Conservation (phyloP, 1,139 yeast genomes). For the Yamadazyma jaroonii region DNA sequence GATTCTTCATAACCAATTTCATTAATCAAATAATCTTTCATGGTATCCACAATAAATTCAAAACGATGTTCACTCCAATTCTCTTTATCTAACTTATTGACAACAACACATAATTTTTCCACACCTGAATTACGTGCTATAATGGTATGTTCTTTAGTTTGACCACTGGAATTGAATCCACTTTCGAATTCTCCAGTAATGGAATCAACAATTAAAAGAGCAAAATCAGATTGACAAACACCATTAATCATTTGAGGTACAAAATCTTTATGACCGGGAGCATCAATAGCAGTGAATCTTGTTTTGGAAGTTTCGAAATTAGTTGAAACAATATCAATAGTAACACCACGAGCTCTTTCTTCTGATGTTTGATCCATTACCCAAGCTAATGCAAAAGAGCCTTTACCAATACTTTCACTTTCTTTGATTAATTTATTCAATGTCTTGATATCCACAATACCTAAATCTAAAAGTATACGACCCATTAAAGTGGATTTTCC, state of each 20-base stretch:
- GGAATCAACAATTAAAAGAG: conserved; percentile 74
- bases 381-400: conserved; percentile 97
- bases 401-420: conserved; percentile 79
- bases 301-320: conserved; percentile 67
- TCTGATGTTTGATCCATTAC: conserved; percentile 93
- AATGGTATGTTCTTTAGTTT: conserved; percentile 89
- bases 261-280: conserved; percentile 66
- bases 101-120: conserved; percentile 68
- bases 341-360: conserved; percentile 88
- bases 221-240: conserved; percentile 61
- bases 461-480: conserved; percentile 73
- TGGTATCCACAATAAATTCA: conserved; percentile 55
- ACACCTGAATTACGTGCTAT: conserved; percentile 83
- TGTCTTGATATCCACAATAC: conserved; percentile 75
- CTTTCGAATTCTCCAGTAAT: conserved; percentile 84
- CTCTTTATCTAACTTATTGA: conserved; percentile 83
- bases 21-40: conserved; percentile 53
- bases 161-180: conserved; percentile 85
- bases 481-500: conserved; percentile 98
- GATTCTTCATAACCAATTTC: conserved; percentile 56
- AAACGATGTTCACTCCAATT: conserved; percentile 70
- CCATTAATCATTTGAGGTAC: conserved; percentile 57
- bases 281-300: conserved; percentile 86
- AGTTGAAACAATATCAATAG: conserved; percentile 88
- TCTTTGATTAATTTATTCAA: conserved; percentile 77